Evolutionary conservation across 805 yeast genomes (phyloP).

Genomic region (Metschnikowia kofuensis): DNA sequence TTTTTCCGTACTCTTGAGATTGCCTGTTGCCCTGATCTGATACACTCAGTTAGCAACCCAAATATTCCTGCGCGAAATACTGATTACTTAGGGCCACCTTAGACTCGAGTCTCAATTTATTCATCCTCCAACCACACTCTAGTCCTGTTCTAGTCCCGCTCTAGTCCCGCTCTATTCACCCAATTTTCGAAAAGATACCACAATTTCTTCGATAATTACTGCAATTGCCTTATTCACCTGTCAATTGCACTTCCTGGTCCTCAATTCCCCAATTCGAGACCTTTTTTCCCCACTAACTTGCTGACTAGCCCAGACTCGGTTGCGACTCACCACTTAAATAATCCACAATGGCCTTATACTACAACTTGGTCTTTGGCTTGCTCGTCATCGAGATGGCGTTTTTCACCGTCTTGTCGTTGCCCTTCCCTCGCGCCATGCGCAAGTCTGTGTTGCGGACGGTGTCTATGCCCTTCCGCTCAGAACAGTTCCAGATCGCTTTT

Average conservation of each 20-base stretch:
- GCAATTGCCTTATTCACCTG: too few species aligned
- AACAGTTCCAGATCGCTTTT: conserved; percentile 70
- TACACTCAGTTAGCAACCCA: neutral
- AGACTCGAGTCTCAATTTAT: too few species aligned
- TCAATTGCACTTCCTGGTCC: too few species aligned
- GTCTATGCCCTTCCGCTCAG: conserved; percentile 66
- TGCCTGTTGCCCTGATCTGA: neutral
- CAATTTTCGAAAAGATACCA: neutral
- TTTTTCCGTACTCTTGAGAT: neutral
- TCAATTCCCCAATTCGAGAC: too few species aligned
- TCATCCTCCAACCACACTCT: too few species aligned
- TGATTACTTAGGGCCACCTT: too few species aligned
- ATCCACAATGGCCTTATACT: conserved; percentile 40
- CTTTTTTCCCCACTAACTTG: too few species aligned
- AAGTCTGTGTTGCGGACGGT: conserved; percentile 61
- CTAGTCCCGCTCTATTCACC: neutral
- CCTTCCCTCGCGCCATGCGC: conserved; percentile 75
- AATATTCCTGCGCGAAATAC: too few species aligned
- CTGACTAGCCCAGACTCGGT: too few species aligned
- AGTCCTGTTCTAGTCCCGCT: too few species aligned
- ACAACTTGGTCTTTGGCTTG: conserved; percentile 63
- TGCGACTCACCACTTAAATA: neutral
- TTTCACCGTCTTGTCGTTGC: conserved; percentile 78
- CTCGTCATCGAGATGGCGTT: conserved; percentile 73
- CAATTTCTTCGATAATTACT: too few species aligned